These are phyloP conservation scores for Spatholobus suberectus DNA, from an alignment of 306 rosid species.

Conservation along the genomic window DNA sequence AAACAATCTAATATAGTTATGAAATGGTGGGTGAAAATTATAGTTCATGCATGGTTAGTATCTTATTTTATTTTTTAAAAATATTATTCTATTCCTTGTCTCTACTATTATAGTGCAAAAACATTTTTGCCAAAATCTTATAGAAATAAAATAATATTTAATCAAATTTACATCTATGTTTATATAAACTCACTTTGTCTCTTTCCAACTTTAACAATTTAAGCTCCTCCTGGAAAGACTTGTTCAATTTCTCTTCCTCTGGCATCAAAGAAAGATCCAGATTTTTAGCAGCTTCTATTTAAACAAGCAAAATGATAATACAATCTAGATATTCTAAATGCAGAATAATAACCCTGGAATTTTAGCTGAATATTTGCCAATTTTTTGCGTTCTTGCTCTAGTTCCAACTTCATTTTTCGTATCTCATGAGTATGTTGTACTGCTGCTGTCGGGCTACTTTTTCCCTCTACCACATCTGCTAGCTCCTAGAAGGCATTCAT, in stretches of 20 bases:
- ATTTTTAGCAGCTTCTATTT: conserved; percentile 23
- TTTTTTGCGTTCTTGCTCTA: conserved; percentile 67
- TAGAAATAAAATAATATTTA: not conserved
- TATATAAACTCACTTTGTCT: conserved; percentile 70
- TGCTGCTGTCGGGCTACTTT: conserved; percentile 51
- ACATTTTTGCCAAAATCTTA: not conserved
- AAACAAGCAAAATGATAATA: conserved; percentile 12
- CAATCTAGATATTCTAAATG: conserved; percentile 31
- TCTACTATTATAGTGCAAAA: not conserved
- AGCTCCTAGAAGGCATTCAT: conserved; percentile 99
- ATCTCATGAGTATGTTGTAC: conserved; percentile 58
- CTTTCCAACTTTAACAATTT: conserved; percentile 58
- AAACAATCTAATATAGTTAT: not conserved
- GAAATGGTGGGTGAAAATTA: not conserved
- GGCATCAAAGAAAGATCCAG: conserved; percentile 38
- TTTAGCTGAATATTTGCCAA: conserved; percentile 57
- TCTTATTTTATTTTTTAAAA: not conserved
- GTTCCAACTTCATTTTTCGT: conserved; percentile 64
- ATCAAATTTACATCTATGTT: conserved; percentile 21
- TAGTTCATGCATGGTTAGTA: not conserved
- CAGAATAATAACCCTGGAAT: conserved; percentile 59
- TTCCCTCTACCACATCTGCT: conserved; percentile 75
- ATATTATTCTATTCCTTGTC: not conserved
- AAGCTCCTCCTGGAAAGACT: conserved; percentile 77
- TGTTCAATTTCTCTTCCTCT: conserved; percentile 82